A percentile compares a stretch with the other conserved stretches of the same genome.
Conservation (phyloP, 1,139 yeast genomes). For the Sugiyamaella japonica region DNA sequence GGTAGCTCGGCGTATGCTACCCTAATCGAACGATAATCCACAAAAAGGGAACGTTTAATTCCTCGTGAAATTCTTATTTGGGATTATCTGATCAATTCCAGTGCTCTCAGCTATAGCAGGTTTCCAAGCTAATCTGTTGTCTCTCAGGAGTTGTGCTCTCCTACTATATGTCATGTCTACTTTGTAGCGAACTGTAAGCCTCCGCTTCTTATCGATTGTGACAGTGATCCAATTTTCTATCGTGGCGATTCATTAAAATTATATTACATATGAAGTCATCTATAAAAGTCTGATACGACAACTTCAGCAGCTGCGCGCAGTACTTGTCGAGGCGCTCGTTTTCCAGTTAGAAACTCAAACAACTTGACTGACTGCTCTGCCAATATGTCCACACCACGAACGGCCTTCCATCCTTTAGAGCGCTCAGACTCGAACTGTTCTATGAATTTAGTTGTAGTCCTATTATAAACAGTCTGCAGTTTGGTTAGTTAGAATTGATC, state of each 20-base stretch:
- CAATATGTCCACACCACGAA: slow-evolving; percentile 10
- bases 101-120: too few species aligned
- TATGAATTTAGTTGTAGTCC: slow-evolving; percentile 3
- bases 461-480: slow-evolving; percentile 1
- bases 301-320: slow-evolving; percentile 8
- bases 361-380: slow-evolving; percentile 3
- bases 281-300: not conserved
- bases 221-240: not conserved
- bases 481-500: not conserved
- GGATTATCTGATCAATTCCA: too few species aligned
- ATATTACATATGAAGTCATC: not conserved
- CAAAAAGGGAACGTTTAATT: too few species aligned
- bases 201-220: too few species aligned
- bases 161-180: too few species aligned
- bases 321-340: slow-evolving; percentile 8
- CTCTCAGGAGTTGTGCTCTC: too few species aligned
- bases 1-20: too few species aligned
- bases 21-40: too few species aligned
- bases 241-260: not conserved
- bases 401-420: slow-evolving; percentile 11
- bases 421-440: slow-evolving; percentile 8
- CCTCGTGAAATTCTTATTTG: too few species aligned
- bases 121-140: too few species aligned
- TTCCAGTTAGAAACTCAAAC: slow-evolving; percentile 15
- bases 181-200: too few species aligned